A percentile compares a stretch with the other conserved stretches of the same genome.
These are phyloP conservation scores for Rhizopogon rudus DNA, from an alignment of 768 basidiomycete genomes.

Conservation along the genomic window DNA sequence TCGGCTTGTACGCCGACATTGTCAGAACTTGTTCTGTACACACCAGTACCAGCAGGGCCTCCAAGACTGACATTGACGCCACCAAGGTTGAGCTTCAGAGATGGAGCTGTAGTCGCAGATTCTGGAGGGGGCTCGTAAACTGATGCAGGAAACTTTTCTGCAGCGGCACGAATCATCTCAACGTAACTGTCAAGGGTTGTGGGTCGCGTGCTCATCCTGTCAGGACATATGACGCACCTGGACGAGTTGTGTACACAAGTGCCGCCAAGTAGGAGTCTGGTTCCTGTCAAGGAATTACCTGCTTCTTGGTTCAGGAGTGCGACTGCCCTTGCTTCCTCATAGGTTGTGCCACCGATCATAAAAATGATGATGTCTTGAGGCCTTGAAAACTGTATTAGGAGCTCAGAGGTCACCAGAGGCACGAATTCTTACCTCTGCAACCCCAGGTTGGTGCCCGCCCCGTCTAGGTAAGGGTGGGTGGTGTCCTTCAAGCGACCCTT, in stretches of 20 bases:
- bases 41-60: conserved; percentile 76
- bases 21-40: conserved; percentile 80
- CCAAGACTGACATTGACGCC: conserved; percentile 92
- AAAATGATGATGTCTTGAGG: conserved; percentile 97
- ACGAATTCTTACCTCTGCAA: conserved; percentile 55
- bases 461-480: conserved; percentile 85
- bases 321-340: conserved; percentile 87
- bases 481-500: conserved; percentile 83
- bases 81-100: conserved; percentile 88
- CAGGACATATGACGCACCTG: conserved; percentile 45
- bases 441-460: conserved; percentile 60
- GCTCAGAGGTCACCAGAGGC: not conserved
- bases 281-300: conserved; percentile 49
- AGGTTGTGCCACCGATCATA: conserved; percentile 94
- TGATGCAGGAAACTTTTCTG: conserved; percentile 52
- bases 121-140: conserved; percentile 77
- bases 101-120: conserved; percentile 64
- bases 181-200: conserved; percentile 55
- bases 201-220: not conserved
- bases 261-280: conserved; percentile 84
- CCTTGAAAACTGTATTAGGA: conserved; percentile 32
- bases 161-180: conserved; percentile 80
- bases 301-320: conserved; percentile 85
- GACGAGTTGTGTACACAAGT: conserved; percentile 95
- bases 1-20: conserved; percentile 75